These are phyloP conservation scores for Knoxia roxburghii DNA, from an alignment of 257 asterid species.

Conservation along the genomic window DNA sequence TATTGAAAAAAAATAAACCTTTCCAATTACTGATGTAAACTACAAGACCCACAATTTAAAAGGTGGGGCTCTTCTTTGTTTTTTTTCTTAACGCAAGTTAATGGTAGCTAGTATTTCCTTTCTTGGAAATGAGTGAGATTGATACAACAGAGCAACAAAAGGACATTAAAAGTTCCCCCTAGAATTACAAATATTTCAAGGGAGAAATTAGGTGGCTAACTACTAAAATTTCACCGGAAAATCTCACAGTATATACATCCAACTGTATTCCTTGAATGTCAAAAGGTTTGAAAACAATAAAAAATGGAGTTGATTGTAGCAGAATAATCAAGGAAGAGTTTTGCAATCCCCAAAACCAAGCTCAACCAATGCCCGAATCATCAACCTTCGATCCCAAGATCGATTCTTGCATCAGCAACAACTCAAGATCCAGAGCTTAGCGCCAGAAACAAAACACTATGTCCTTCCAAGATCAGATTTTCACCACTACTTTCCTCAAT, in stretches of 20 bases:
- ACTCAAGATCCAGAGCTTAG: conserved; percentile 52
- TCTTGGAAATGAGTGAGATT: conserved; percentile 27
- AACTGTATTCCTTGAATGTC: conserved; percentile 14
- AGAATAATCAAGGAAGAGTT: conserved; percentile 14
- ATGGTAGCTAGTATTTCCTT: conserved; percentile 11
- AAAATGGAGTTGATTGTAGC: conserved; percentile 10
- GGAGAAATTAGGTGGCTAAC: conserved; percentile 21
- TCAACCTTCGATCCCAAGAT: conserved; percentile 44
- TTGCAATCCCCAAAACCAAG: conserved; percentile 25
- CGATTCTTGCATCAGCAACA: conserved; percentile 38
- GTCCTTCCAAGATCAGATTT: conserved; percentile 21
- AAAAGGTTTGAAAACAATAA: conserved; percentile 19
- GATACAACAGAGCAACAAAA: conserved; percentile 20
- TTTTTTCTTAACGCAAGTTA: conserved; percentile 20
- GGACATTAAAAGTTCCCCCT: conserved; percentile 24
- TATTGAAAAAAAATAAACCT: conserved; percentile 26
- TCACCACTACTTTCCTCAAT: conserved; percentile 17
- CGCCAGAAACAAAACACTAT: conserved; percentile 14
- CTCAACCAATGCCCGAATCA: conserved; percentile 74
- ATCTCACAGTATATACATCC: conserved; percentile 37
- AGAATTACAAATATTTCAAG: conserved; percentile 36
- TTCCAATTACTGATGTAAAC: conserved; percentile 31
- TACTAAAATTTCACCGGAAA: conserved; percentile 28
- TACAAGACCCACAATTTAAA: conserved; percentile 71
- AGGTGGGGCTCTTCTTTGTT: conserved; percentile 35